Evolutionary conservation across 2,329 filamentous ascomycete genomes (phyloP), one percentile per base, ranked within the genome.

Genomic region (Nakataea oryzae): DNA sequence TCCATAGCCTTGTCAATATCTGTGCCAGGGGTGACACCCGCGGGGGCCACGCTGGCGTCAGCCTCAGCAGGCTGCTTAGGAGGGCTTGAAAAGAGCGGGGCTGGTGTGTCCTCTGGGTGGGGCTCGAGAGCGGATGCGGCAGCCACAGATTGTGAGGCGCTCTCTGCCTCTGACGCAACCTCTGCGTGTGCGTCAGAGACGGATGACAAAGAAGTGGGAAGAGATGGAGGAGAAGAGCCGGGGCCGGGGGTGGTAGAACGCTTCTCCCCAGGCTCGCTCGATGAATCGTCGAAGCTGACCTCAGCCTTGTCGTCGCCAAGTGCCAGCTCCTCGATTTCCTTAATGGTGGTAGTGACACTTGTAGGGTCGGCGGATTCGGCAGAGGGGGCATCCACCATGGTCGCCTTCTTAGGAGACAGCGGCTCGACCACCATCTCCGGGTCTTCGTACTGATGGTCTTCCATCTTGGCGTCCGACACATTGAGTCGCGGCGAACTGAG

Each of bases 401-500:
- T 30, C 28, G n/a, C 11, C 57, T 69, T 71, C 66, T 80, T 81
- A 32, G 84, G 84, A 0, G 84, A 86, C 9, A 87, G 72, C 0
- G 84, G 84, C 14, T 80, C 77, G 58, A 86, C 83, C 2, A 84
- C 73, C 59, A 86, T 71, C 30, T 84, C 81, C 0, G 80, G 78
- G 26, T 85, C 81, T n/a, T 82, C 80, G 62, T 84, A 81, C 2
- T 76, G 74, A 50, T 75, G 74, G 62, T 79, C 74, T 14, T 81
- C 81, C 4, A 81, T 72, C 57, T 81, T 83, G 64, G 84, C 81
- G 34, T 83, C 82, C 58, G 83, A 81, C 24, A 89, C 79, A 24
- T 84, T 79, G 11, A 93, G 79, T 6, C 80, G 78, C 3, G 85
- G 84, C 3, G 89, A 90, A 66, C 84, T 89, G 24, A 91, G 78